A percentile compares a stretch with the other conserved stretches of the same genome.
These are phyloP conservation scores for Eudorina sp. DNA, from an alignment of 139 green algal species.

Conservation along the genomic window DNA sequence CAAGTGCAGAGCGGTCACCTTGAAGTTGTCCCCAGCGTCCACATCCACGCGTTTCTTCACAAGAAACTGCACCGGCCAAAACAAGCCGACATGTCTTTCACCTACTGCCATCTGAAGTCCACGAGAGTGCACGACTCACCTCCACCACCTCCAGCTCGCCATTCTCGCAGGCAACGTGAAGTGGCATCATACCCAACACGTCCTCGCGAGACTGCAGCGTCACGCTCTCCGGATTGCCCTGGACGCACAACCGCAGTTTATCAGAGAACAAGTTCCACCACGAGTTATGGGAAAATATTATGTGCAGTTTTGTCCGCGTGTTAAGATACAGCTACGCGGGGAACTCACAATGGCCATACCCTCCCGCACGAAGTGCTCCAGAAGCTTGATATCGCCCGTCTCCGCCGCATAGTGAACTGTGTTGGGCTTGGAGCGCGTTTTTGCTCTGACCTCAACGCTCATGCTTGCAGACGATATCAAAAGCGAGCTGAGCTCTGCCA, in stretches of 20 bases:
- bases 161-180: conserved; percentile 59
- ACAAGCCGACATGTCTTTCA: not conserved
- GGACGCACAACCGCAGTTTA: not conserved
- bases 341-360: conserved; percentile 32
- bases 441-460: conserved; percentile 30
- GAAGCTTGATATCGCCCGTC: conserved; percentile 38
- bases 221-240: conserved; percentile 43
- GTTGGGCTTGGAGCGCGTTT: conserved; percentile 42
- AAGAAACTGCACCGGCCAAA: conserved; percentile 56
- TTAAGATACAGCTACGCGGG: too few species aligned
- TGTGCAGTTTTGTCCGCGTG: too few species aligned
- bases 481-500: too few species aligned
- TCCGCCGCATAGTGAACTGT: conserved; percentile 47
- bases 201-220: conserved; percentile 53
- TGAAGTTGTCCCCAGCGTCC: conserved; percentile 63
- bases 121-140: not conserved
- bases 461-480: too few species aligned
- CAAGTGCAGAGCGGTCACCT: conserved; percentile 64
- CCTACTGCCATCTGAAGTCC: not conserved
- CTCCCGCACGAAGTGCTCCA: conserved; percentile 49
- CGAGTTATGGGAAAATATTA: too few species aligned
- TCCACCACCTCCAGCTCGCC: conserved; percentile 53
- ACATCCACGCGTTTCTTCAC: conserved; percentile 65
- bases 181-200: conserved; percentile 59
- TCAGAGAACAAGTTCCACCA: too few species aligned